Conservation (phyloP, 2,329 filamentous ascomycete genomes). For the Alternaria sp. region DNA sequence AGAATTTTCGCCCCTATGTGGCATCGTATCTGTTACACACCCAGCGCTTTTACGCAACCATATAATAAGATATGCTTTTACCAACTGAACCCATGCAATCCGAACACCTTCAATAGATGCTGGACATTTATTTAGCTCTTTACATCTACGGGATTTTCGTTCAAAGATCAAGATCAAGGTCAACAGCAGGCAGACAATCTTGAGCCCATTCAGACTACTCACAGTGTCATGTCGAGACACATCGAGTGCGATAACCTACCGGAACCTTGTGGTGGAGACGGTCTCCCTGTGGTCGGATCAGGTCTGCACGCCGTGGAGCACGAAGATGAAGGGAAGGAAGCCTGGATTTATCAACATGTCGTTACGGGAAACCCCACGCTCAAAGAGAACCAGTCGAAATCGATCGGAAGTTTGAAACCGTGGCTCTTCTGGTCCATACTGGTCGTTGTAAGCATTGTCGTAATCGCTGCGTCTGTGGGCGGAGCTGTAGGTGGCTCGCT, state of each 20-base stretch:
- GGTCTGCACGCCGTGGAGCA: neutral
- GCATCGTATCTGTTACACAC: neutral
- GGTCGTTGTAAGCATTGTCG: neutral
- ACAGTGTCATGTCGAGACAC: neutral
- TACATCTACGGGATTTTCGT: neutral
- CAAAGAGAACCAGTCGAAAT: constrained; percentile 1
- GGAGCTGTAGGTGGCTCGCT: neutral
- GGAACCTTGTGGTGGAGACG: neutral
- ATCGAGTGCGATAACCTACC: neutral
- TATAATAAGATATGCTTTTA: neutral
- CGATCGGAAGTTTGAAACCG: constrained; percentile 10
- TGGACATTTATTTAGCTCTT: neutral
- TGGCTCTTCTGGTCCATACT: neutral
- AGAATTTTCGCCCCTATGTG: neutral
- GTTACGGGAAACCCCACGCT: neutral
- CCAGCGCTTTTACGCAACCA: neutral
- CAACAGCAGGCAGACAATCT: neutral
- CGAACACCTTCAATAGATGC: neutral
- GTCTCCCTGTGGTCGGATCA: neutral
- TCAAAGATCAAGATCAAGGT: neutral
- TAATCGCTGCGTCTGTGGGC: neutral
- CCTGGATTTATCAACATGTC: neutral
- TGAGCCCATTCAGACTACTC: neutral
- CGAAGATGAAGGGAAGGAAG: neutral
- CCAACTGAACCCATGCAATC: neutral